These are phyloP conservation scores for Tetrapisispora namnaoensis DNA, from an alignment of 805 yeast species.

Conservation along the genomic window DNA sequence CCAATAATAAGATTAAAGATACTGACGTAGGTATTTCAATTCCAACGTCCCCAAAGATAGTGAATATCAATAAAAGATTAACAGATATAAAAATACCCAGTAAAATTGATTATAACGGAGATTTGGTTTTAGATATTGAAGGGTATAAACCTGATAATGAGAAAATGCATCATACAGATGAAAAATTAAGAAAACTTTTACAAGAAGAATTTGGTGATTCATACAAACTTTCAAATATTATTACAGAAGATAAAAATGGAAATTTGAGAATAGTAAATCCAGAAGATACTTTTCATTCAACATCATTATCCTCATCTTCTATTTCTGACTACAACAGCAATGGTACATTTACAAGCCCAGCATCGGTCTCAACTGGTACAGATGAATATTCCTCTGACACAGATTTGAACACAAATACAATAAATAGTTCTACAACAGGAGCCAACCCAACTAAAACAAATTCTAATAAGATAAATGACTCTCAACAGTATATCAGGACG, in stretches of 20 bases:
- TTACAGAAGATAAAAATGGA: constrained; percentile 56
- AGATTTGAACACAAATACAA: neutral
- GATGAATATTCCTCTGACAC: constrained; percentile 2
- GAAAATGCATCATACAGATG: constrained; percentile 68
- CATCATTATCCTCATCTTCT: constrained; percentile 13
- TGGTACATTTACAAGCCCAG: neutral
- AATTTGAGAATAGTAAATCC: constrained; percentile 47
- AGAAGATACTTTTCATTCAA: constrained; percentile 18
- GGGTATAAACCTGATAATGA: constrained; percentile 86
- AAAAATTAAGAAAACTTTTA: constrained; percentile 59
- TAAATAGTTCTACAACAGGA: neutral
- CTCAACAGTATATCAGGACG: constrained; percentile 59
- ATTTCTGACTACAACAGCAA: neutral
- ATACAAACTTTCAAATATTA: constrained; percentile 36
- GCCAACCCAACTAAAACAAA: neutral
- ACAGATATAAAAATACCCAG: constrained; percentile 75
- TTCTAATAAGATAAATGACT: neutral
- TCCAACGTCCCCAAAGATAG: constrained; percentile 4
- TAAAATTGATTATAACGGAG: constrained; percentile 81
- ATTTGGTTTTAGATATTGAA: constrained; percentile 82
- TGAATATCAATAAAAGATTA: constrained; percentile 51
- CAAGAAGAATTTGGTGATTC: constrained; percentile 63
- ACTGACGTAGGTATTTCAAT: neutral
- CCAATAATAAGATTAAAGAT: neutral
- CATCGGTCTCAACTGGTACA: neutral